These are phyloP conservation scores for Boletus coccyginus DNA, from an alignment of 768 basidiomycete genomes.

Conservation along the genomic window DNA sequence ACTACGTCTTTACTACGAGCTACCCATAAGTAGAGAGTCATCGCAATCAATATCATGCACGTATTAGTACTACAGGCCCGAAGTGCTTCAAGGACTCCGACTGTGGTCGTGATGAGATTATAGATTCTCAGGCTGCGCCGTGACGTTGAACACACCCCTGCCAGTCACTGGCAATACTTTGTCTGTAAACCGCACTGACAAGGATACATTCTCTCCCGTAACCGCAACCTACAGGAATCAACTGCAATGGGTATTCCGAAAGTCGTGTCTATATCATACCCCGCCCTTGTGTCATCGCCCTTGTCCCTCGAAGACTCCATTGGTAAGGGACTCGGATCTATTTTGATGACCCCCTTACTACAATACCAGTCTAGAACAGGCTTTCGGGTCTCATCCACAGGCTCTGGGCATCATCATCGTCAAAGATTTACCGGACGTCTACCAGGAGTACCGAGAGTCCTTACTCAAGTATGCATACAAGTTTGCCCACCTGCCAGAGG, in stretches of 20 bases:
- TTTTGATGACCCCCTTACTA: not conserved
- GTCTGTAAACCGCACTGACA: not conserved
- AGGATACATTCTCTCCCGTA: too few relatives aligned
- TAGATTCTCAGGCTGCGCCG: too few relatives aligned
- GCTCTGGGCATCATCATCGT: conserved; percentile 81
- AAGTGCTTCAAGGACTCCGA: too few relatives aligned
- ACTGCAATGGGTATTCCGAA: conserved; percentile 8
- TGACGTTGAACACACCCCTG: too few relatives aligned
- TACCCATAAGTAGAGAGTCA: too few relatives aligned
- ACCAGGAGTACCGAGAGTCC: conserved; percentile 58
- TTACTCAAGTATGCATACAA: conserved; percentile 72
- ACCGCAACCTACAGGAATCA: conserved; percentile 12
- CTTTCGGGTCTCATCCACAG: conserved; percentile 76
- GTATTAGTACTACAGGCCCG: too few relatives aligned
- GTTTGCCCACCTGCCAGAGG: conserved; percentile 71
- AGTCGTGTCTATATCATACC: conserved; percentile 59
- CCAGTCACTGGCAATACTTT: not conserved
- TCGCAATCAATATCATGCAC: too few relatives aligned
- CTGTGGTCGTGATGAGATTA: too few relatives aligned
- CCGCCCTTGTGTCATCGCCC: conserved; percentile 51
- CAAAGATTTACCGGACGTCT: conserved; percentile 73
- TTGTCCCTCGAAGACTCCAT: conserved; percentile 57
- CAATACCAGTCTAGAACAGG: conserved; percentile 50
- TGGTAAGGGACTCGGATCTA: conserved; percentile 37
- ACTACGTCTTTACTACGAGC: too few relatives aligned